Base-by-base conservation (phyloP, 371 early-diverging fungal genomes). In the Nematocida sp. region DNA sequence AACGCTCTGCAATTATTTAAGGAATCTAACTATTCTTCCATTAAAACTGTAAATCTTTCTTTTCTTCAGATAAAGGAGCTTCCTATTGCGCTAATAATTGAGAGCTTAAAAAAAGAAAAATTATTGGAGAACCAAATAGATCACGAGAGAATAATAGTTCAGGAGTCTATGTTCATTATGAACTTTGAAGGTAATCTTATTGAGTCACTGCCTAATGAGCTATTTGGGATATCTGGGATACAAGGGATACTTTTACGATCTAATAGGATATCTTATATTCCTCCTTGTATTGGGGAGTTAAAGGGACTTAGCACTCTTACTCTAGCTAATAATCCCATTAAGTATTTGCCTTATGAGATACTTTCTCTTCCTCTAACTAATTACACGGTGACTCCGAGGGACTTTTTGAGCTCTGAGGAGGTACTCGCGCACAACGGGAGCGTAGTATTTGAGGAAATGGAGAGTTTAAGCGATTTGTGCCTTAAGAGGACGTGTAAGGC, bases 271-370 rank as follows among this genome's bases (percentile, higher is more conserved):
- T 16, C 23, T 16, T 59, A 56, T 11, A 9, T 71, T 26, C 45
- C 75, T 11, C 7, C n/a, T 9, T 18, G 35, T 4, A 71, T 71
- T 18, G 38, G 25, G 30, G 48, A 61, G 28, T 60, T 71, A 38
- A 42, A 4, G 16, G 11, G 32, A 0, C 55, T 71, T 7, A 18
- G 18, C 26, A 61, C 45, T 7, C 42, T 71, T 7, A 71, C 75
- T 30, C 55, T 71, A n/a, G 77, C 75, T 18, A 61, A 61, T 16
- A 71, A 71, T 39, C 75, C 75, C 11, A 71, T 71, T 36, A 16
- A 51, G 40, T 63, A 71, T 53, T 60, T 71, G 13, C 75, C 75
- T 0, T 35, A 59, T 50, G 75, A 71, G 28, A 42, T 71, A 23
- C 28, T 36, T 0, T 25, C 11, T 5, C 4, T 71, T 2, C 33